Evolutionary conservation across 2,329 filamentous ascomycete genomes (phyloP).

Genomic region (Cercospora sp.): DNA sequence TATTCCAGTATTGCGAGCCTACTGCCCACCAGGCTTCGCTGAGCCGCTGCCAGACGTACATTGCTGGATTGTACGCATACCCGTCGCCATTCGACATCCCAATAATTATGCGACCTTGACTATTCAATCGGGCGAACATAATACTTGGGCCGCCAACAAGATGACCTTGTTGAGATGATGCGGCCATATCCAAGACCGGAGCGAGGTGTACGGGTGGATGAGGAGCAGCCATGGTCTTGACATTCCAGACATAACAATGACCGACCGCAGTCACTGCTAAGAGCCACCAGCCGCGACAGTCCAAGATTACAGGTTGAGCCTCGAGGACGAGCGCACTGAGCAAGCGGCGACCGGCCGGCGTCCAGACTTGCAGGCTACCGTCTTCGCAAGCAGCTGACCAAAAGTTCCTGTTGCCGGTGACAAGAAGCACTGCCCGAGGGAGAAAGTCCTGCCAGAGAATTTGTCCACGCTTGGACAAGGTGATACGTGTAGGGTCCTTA

Average conservation of each 20-base stretch:
- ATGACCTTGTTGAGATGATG: constrained; percentile 74
- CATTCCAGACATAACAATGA: constrained; percentile 90
- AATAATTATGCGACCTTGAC: constrained; percentile 80
- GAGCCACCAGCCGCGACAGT: constrained; percentile 85
- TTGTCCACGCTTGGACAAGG: constrained; percentile 75
- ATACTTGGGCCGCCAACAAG: constrained; percentile 78
- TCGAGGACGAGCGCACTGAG: constrained; percentile 84
- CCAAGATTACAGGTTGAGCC: constrained; percentile 89
- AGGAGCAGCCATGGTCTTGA: constrained; percentile 71
- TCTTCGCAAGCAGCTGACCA: constrained; percentile 95
- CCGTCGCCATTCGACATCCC: constrained; percentile 93
- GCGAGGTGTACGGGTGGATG: constrained; percentile 88
- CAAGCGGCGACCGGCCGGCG: constrained; percentile 81
- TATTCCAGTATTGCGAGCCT: constrained; percentile 98
- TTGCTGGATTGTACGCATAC: constrained; percentile 79
- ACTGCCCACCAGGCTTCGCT: constrained; percentile 98
- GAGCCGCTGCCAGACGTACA: constrained; percentile 93
- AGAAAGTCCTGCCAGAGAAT: constrained; percentile 93
- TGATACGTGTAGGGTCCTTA: constrained; percentile 81
- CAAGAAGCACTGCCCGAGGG: constrained; percentile 79
- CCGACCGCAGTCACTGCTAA: constrained; percentile 86
- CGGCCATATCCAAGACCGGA: constrained; percentile 83
- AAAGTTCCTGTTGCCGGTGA: constrained; percentile 85
- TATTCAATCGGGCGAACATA: constrained; percentile 88
- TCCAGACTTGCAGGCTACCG: constrained; percentile 86